Evolutionary conservation across 2,329 filamentous ascomycete species (phyloP).

Genomic region (Pezicula radicicola): DNA sequence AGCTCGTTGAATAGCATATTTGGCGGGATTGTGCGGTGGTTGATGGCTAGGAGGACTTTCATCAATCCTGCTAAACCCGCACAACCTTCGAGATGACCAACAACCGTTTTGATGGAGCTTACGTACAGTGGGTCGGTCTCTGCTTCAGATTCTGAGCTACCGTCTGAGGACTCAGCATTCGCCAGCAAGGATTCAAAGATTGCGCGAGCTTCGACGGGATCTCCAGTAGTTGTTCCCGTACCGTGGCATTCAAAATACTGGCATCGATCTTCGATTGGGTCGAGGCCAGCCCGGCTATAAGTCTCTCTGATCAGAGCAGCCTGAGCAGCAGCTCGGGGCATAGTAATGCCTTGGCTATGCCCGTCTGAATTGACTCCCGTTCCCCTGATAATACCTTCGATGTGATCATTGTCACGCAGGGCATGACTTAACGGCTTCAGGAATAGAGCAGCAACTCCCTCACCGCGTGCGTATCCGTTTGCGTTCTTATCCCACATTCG

Average conservation of each 20-base stretch:
- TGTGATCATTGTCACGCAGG: conserved; percentile 52
- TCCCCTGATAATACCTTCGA: conserved; percentile 18
- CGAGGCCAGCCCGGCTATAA: too few relatives aligned
- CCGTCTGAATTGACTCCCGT: too few relatives aligned
- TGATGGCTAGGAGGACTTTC: conserved; percentile 2
- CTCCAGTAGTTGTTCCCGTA: conserved; percentile 13
- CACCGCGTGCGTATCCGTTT: conserved; percentile 60
- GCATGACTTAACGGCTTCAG: conserved; percentile 57
- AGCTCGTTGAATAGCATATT: not conserved
- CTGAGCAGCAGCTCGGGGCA: too few relatives aligned
- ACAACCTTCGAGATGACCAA: conserved; percentile 15
- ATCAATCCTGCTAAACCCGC: conserved; percentile 1
- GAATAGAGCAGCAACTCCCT: conserved; percentile 54
- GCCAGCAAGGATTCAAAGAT: not conserved
- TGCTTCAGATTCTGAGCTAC: too few relatives aligned
- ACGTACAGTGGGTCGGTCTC: not conserved
- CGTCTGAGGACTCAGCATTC: too few relatives aligned
- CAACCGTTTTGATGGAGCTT: conserved; percentile 13
- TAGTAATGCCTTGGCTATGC: too few relatives aligned
- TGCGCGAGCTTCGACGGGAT: conserved; percentile 13
- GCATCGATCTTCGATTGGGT: not conserved
- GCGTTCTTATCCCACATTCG: conserved; percentile 54
- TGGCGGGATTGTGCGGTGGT: conserved; percentile 31
- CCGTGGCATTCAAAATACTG: conserved; percentile 14
- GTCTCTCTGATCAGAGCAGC: too few relatives aligned